Evolutionary conservation across 2,329 filamentous ascomycete genomes (phyloP), one percentile per base, ranked within the genome.

Genomic region (Stenocarpella maydis): DNA sequence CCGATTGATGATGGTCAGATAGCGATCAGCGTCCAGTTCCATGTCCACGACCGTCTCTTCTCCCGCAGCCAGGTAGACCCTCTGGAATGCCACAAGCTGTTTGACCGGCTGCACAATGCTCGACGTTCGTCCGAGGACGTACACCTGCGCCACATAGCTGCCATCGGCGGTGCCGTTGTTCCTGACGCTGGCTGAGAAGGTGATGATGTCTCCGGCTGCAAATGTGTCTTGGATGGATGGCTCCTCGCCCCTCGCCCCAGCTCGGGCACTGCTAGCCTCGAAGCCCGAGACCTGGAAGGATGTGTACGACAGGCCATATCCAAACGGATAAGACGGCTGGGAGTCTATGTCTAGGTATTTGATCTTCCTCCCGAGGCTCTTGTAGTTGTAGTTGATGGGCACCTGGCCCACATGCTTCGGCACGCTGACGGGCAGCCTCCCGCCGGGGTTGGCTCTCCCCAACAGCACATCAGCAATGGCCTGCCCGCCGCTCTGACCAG

Each of bases 11-110:
- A 84, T 79, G 1, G 76, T 77, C 24, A 84, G 74, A 73, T 82
- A 84, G 31, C 82, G 75, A 70, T 80, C 78, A 17, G 78, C 81
- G 2, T 84, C 80, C 8, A 83, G 52, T 39, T 79, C 74, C 76
- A 82, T 76, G 4, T 63, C 70, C 14, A 82, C 76, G 3, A 45
- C 73, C 4, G 49, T 72, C 49, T 76, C 75, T 58, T 82, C 76
- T 3, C 79, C 78, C 1, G 76, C 70, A 0, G 73, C 74, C 17
- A 85, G 70, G 67, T 84, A 80, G 1, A 81, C 76, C 2, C 82
- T 74, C 37, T 75, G 71, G 68, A 84, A 83, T 10, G 81, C 80
- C 6, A 84, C 78, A 5, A 85, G 77, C 71, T 84, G 82, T 68
- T 77, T 80, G 1, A 81, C 77, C 0, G 82, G 80, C 71, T 82